phyloP scores from a whole-genome alignment of 2,329 filamentous ascomycete species.

The Talaromyces sp. region DNA sequence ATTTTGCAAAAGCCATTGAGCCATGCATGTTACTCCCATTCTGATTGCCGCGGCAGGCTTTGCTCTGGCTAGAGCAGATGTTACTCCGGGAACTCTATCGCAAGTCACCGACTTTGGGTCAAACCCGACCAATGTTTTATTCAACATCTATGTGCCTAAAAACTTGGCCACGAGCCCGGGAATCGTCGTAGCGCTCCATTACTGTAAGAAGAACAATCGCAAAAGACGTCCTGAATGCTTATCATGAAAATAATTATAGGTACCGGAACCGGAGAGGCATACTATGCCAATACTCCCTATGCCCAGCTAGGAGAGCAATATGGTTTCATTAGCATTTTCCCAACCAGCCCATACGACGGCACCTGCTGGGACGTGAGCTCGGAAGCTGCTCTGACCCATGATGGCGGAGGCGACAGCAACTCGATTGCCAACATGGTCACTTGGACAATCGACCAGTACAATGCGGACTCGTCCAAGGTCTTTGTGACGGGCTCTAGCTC shows the following conservation, averaged over 20 bases:
- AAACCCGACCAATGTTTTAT: slow-evolving; percentile 46
- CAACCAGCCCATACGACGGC: slow-evolving; percentile 47
- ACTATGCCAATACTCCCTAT: slow-evolving; percentile 49
- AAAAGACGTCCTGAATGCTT: neutral
- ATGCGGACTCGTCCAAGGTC: slow-evolving; percentile 6
- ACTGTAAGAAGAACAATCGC: slow-evolving; percentile 37
- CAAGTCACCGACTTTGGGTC: slow-evolving; percentile 37
- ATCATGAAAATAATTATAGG: neutral
- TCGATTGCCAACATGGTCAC: slow-evolving; percentile 23
- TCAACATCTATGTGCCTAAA: slow-evolving; percentile 49
- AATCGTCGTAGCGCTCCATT: slow-evolving; percentile 53
- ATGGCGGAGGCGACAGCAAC: slow-evolving; percentile 35
- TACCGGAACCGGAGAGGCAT: slow-evolving; percentile 23
- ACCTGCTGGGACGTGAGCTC: slow-evolving; percentile 58
- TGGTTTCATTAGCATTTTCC: slow-evolving; percentile 49
- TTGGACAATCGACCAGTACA: slow-evolving; percentile 1
- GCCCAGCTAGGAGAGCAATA: slow-evolving; percentile 44
- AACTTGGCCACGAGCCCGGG: slow-evolving; percentile 43
- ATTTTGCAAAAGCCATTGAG: neutral
- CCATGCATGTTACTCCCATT: neutral
- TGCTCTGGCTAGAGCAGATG: neutral
- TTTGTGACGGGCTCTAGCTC: slow-evolving; percentile 7
- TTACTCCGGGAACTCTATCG: neutral
- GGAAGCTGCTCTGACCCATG: slow-evolving; percentile 21
- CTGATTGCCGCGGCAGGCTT: slow-evolving; percentile 1